Evolutionary conservation across 2,329 filamentous ascomycete genomes (phyloP).

Genomic region (Botrytis aclada): DNA sequence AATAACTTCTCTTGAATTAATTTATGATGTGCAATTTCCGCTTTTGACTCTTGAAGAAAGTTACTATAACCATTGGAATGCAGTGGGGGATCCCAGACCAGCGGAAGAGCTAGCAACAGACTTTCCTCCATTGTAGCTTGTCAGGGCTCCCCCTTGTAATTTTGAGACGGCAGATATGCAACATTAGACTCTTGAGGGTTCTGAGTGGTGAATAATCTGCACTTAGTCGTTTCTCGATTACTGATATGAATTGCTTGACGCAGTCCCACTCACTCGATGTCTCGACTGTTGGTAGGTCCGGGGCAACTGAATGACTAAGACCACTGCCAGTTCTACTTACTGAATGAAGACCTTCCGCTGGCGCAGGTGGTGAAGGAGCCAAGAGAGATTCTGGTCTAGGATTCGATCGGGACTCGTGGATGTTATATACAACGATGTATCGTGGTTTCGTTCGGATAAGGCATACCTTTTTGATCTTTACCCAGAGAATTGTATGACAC

Average conservation of each 20-base stretch:
- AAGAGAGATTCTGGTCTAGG: not conserved
- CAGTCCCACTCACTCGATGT: constrained; percentile 45
- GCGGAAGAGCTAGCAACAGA: not conserved
- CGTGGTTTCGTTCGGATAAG: not conserved
- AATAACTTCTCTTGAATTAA: not conserved
- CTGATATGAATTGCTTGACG: constrained; percentile 46
- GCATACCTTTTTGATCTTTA: not conserved
- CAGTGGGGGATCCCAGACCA: not conserved
- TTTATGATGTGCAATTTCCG: not conserved
- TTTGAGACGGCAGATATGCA: not conserved
- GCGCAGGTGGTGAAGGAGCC: not conserved
- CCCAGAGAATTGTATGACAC: not conserved
- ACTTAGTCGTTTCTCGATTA: not conserved
- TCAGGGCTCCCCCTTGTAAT: not conserved
- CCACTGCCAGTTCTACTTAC: not conserved
- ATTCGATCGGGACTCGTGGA: not conserved
- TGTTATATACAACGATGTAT: not conserved
- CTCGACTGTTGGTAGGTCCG: not conserved
- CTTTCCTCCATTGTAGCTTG: not conserved
- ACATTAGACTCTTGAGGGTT: not conserved
- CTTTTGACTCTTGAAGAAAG: no score
- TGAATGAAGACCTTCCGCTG: not conserved
- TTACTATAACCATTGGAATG: no score
- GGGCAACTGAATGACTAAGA: not conserved
- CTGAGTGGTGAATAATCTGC: not conserved